phyloP scores from a whole-genome alignment of 2,329 filamentous ascomycete genomes.

The Endoconidiophora laricicola region DNA sequence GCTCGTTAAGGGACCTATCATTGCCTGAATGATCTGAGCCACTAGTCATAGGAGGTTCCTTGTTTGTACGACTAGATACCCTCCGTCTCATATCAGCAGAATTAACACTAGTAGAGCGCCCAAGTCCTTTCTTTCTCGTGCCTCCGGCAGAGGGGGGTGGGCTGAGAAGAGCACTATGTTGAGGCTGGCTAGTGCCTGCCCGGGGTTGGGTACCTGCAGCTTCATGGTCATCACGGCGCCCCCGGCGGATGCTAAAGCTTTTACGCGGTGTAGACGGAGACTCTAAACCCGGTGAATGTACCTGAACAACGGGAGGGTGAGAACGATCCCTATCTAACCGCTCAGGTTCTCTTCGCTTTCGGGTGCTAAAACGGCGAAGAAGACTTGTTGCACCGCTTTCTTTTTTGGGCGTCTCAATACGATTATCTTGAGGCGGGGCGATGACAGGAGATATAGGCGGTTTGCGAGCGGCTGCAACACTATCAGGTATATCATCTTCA shows the following conservation, averaged over 20 bases:
- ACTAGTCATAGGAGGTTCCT: constrained; percentile 57
- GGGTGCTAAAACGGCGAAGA: constrained; percentile 78
- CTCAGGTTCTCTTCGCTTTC: constrained; percentile 53
- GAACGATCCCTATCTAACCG: constrained; percentile 46
- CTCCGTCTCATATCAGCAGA: constrained; percentile 66
- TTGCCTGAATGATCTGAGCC: constrained; percentile 60
- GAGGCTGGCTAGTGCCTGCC: constrained; percentile 47
- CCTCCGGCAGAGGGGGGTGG: constrained; percentile 50
- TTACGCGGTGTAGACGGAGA: constrained; percentile 50
- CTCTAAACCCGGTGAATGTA: constrained; percentile 57
- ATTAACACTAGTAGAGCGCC: constrained; percentile 81
- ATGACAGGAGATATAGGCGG: constrained; percentile 7
- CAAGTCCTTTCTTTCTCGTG: constrained; percentile 49
- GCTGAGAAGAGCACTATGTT: constrained; percentile 63
- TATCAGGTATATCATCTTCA: constrained; percentile 73
- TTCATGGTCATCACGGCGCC: constrained; percentile 37
- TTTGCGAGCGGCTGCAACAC: constrained; percentile 22
- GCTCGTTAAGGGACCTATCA: constrained; percentile 34
- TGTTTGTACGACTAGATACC: constrained; percentile 28
- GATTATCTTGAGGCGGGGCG: constrained; percentile 25
- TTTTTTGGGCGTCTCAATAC: constrained; percentile 60
- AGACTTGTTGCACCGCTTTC: constrained; percentile 76
- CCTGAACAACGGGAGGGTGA: constrained; percentile 55
- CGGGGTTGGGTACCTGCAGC: constrained; percentile 29
- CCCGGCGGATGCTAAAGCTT: constrained; percentile 67